phyloP scores from a whole-genome alignment of 1,284 basidiomycete genomes.

The Ustilago sp. region DNA sequence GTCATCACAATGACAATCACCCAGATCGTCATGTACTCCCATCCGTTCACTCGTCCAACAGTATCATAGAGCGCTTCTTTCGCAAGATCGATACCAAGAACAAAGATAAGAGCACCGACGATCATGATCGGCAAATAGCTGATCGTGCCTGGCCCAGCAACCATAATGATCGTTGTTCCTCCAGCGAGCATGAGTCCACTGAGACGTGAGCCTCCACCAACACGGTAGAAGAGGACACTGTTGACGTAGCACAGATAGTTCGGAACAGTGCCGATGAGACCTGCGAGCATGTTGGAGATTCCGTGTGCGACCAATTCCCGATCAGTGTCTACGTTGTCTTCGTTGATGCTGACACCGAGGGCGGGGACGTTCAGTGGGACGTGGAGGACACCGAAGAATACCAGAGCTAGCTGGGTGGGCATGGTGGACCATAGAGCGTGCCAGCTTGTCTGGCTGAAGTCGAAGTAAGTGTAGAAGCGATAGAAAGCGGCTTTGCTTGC shows the following conservation, averaged over 20 bases:
- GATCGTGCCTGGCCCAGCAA: constrained; percentile 79
- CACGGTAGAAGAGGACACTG: constrained; percentile 80
- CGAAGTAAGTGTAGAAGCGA: constrained; percentile 69
- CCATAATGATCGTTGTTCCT: constrained; percentile 79
- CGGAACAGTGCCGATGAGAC: constrained; percentile 80
- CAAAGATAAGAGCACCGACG: constrained; percentile 87
- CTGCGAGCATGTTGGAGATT: constrained; percentile 87
- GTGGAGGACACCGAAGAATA: constrained; percentile 93
- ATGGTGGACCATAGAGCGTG: constrained; percentile 70
- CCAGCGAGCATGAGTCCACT: constrained; percentile 87
- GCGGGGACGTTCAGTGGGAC: constrained; percentile 81
- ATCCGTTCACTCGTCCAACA: constrained; percentile 77
- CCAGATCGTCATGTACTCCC: constrained; percentile 74
- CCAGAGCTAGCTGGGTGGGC: constrained; percentile 71
- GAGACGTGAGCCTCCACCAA: constrained; percentile 86
- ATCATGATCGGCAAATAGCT: constrained; percentile 69
- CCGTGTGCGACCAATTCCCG: constrained; percentile 93
- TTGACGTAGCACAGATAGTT: constrained; percentile 72
- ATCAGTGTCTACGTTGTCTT: constrained; percentile 90
- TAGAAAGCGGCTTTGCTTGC: constrained; percentile 65
- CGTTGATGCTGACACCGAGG: constrained; percentile 89
- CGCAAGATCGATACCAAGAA: constrained; percentile 91
- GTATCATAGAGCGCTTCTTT: constrained; percentile 97
- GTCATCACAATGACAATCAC: constrained; percentile 80
- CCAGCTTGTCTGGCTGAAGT: constrained; percentile 62